These are phyloP conservation scores for Tricladium varicosporioides DNA, from an alignment of 2,329 filamentous ascomycete genomes.

Conservation along the genomic window DNA sequence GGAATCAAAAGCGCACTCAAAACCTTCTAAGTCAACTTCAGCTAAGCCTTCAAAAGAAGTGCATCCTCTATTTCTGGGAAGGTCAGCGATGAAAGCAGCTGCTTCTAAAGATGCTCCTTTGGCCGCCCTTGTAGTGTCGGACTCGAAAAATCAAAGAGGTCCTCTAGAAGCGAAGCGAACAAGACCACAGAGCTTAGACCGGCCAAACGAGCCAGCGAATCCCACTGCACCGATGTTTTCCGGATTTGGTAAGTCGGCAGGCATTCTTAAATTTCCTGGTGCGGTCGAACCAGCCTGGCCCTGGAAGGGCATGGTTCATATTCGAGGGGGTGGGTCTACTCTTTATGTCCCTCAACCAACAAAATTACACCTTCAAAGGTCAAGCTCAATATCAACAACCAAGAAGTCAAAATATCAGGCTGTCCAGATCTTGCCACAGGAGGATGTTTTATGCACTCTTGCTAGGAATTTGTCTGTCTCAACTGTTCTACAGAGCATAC, in stretches of 20 bases:
- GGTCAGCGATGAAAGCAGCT: conserved; percentile 35
- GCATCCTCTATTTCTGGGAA: conserved; percentile 70
- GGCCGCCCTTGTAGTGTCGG: neutral
- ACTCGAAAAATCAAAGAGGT: neutral
- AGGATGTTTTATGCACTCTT: conserved; percentile 29
- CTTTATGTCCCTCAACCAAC: neutral
- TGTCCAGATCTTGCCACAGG: conserved; percentile 21
- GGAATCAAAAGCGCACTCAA: conserved; percentile 12
- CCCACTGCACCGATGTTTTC: conserved; percentile 27
- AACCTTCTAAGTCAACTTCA: conserved; percentile 27
- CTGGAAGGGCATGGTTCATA: conserved; percentile 59
- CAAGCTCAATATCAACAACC: neutral
- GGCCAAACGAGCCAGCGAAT: conserved; percentile 32
- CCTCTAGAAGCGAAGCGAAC: neutral
- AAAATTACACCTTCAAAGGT: neutral
- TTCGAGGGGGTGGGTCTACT: conserved; percentile 46
- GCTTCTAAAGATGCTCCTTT: neutral
- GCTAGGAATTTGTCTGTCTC: conserved; percentile 21
- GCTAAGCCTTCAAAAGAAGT: conserved; percentile 42
- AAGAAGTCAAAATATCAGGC: conserved; percentile 33
- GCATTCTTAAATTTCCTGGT: conserved; percentile 59
- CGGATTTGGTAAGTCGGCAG: conserved; percentile 25
- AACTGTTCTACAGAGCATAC: conserved; percentile 19
- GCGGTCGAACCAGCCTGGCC: conserved; percentile 71
- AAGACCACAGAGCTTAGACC: conserved; percentile 2